A percentile compares a stretch with the other conserved stretches of the same genome.
Evolutionary conservation across 2,329 filamentous ascomycete genomes (phyloP).

Genomic region (Penicillium psychrosexuale): DNA sequence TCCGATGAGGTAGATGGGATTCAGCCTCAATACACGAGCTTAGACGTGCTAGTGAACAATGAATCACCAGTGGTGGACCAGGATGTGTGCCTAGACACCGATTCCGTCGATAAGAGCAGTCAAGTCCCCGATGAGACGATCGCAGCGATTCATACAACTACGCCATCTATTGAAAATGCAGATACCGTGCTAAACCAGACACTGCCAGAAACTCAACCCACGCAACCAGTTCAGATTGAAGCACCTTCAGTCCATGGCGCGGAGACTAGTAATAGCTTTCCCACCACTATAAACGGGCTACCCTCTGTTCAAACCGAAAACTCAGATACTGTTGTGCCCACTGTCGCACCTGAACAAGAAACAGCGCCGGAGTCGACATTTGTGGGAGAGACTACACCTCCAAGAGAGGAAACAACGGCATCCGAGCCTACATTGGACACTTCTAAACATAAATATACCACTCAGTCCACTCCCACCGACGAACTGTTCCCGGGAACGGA

Average conservation of each 20-base stretch:
- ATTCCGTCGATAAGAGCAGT: neutral
- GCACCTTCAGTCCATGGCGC: neutral
- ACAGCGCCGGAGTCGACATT: neutral
- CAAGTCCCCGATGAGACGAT: neutral
- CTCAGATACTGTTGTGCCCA: neutral
- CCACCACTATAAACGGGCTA: neutral
- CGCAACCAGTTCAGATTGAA: neutral
- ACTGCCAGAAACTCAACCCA: neutral
- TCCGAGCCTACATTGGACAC: neutral
- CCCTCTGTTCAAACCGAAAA: neutral
- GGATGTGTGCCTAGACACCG: neutral
- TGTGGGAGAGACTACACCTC: neutral
- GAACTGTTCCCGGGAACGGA: neutral
- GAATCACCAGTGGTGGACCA: neutral
- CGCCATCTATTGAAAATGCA: neutral
- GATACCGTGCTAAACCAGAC: neutral
- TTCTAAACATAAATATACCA: neutral
- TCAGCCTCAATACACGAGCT: constrained; percentile 5
- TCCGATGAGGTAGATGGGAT: constrained; percentile 7
- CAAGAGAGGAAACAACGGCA: neutral
- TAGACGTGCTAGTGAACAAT: constrained; percentile 3
- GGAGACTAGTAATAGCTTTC: neutral
- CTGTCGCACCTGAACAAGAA: neutral
- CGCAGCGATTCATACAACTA: neutral
- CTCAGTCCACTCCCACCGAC: neutral